Conservation (phyloP, 768 basidiomycete species). For the Boletales sp. region DNA sequence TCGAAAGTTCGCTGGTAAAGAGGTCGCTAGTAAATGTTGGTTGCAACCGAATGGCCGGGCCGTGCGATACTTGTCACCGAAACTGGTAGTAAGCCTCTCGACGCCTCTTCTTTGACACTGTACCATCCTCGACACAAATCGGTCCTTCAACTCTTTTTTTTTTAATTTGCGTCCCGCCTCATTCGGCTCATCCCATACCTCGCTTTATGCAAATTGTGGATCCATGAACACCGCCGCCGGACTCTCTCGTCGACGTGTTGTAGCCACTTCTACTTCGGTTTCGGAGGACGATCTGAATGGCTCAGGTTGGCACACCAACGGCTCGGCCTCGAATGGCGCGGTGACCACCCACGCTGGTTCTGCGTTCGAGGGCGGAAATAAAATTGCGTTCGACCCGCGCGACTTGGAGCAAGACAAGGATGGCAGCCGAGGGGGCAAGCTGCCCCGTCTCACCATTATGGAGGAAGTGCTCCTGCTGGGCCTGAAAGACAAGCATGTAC, state of each 20-base stretch:
- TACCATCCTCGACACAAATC: constrained; percentile 3
- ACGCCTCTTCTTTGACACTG: not conserved
- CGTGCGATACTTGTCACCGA: not conserved
- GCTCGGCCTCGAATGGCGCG: constrained; percentile 27
- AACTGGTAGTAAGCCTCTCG: too few relatives aligned
- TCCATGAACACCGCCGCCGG: constrained; percentile 51
- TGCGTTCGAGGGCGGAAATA: constrained; percentile 82
- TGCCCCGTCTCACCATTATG: constrained; percentile 90
- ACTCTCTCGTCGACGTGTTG: constrained; percentile 58
- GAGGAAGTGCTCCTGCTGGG: constrained; percentile 95
- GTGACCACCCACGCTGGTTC: constrained; percentile 64
- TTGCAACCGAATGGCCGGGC: not conserved
- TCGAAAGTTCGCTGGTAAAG: too few relatives aligned
- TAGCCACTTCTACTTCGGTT: constrained; percentile 36
- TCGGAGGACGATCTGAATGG: constrained; percentile 40
- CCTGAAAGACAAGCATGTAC: constrained; percentile 93
- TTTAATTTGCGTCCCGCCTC: not conserved
- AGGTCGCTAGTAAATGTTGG: too few relatives aligned
- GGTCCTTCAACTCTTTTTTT: not conserved
- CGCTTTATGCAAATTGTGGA: constrained; percentile 19
- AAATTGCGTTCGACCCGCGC: constrained; percentile 90
- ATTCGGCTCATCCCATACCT: not conserved
- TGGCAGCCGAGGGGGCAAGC: constrained; percentile 64
- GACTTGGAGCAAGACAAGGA: constrained; percentile 76
- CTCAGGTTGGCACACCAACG: constrained; percentile 28